A percentile compares a stretch with the other conserved stretches of the same genome.
phyloP scores from a whole-genome alignment of 371 early-diverging fungal genomes.

The Mucor sp. region DNA sequence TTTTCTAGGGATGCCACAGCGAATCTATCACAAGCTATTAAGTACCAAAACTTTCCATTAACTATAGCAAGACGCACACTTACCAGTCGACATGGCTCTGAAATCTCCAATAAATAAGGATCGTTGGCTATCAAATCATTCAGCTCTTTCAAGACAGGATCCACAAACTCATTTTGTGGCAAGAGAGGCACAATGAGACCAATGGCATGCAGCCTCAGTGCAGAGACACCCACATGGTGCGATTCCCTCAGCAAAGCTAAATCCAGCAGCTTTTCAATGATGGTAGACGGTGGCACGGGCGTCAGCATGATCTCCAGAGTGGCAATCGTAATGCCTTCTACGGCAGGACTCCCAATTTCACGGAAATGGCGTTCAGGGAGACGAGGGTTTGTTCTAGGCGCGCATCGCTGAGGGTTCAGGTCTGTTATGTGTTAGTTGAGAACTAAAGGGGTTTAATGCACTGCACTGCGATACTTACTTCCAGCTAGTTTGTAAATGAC shows the following conservation, averaged over 20 bases:
- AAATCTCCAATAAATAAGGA: slow-evolving; percentile 48
- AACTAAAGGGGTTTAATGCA: no score
- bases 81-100: slow-evolving; percentile 56
- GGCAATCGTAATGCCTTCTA: slow-evolving; percentile 65
- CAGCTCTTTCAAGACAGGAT: slow-evolving; percentile 48
- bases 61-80: not conserved
- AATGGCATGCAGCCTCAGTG: slow-evolving; percentile 49
- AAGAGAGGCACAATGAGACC: slow-evolving; percentile 47
- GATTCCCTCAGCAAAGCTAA: slow-evolving; percentile 47
- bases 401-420: slow-evolving; percentile 59
- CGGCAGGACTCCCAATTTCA: slow-evolving; percentile 77
- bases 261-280: slow-evolving; percentile 47
- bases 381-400: slow-evolving; percentile 49
- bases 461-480: no score
- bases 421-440: slow-evolving; percentile 31
- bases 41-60: no score
- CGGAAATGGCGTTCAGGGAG: slow-evolving; percentile 80
- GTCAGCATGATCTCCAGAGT: slow-evolving; percentile 69
- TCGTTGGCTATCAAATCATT: slow-evolving; percentile 42
- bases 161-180: slow-evolving; percentile 45
- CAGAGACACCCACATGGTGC: slow-evolving; percentile 50
- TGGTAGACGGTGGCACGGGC: slow-evolving; percentile 45
- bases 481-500: slow-evolving; percentile 59
- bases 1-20: slow-evolving; percentile 47
- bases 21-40: slow-evolving; percentile 30